Conservation (phyloP, 768 basidiomycete species). For the Strobilomyces echinocephalus region DNA sequence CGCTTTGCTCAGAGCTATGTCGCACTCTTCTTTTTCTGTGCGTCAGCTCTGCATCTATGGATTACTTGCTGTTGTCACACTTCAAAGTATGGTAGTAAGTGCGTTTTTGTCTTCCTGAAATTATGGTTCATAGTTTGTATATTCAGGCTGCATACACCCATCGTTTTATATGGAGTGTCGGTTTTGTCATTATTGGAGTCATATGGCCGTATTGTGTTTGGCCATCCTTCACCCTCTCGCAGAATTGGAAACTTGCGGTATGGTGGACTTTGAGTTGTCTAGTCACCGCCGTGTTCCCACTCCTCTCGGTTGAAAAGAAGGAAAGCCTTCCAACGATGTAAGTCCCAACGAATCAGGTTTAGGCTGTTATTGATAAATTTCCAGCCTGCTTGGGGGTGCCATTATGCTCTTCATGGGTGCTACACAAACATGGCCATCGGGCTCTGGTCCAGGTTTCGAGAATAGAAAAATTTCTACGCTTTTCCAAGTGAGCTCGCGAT, state of each 20-base stretch:
- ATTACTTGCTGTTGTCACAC: slow-evolving; percentile 36
- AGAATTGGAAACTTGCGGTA: slow-evolving; percentile 25
- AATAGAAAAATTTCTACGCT: slow-evolving; percentile 1
- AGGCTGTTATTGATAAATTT: slow-evolving; percentile 7
- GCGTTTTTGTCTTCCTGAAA: neutral
- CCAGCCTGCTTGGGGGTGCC: slow-evolving; percentile 45
- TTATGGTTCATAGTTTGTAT: neutral
- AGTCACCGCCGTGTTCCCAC: slow-evolving; percentile 60
- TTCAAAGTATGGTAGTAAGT: slow-evolving; percentile 74
- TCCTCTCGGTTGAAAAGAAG: slow-evolving; percentile 65
- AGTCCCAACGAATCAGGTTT: slow-evolving; percentile 21
- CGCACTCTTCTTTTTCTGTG: slow-evolving; percentile 22
- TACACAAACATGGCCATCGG: slow-evolving; percentile 10
- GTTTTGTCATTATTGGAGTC: slow-evolving; percentile 54
- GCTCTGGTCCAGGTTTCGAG: neutral
- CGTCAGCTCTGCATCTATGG: slow-evolving; percentile 23
- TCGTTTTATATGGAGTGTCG: slow-evolving; percentile 67
- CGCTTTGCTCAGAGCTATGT: slow-evolving; percentile 8
- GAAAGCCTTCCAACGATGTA: slow-evolving; percentile 62
- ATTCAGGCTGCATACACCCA: slow-evolving; percentile 64
- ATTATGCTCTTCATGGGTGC: slow-evolving; percentile 39
- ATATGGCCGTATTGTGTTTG: slow-evolving; percentile 61
- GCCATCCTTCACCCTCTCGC: slow-evolving; percentile 32
- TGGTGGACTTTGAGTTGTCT: slow-evolving; percentile 51
- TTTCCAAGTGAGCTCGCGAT: slow-evolving; percentile 22